Percentiles rank a stretch among this genome's conserved stretches.
Evolutionary conservation across 2,329 filamentous ascomycete genomes (phyloP).

Genomic region (Parasarocladium wereldwijsianum): DNA sequence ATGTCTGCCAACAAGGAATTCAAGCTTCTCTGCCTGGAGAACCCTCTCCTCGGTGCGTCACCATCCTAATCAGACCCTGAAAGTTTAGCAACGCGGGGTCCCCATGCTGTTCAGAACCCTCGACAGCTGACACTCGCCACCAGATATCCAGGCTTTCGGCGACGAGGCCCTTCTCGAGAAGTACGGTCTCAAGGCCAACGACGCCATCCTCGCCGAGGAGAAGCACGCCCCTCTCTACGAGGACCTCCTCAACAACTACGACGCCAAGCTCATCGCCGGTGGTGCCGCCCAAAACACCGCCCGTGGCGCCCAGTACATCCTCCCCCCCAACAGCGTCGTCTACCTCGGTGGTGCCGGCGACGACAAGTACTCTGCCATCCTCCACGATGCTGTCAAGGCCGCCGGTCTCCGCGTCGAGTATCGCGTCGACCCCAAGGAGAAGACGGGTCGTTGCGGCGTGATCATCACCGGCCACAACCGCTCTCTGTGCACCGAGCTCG

Average conservation of each 20-base stretch:
- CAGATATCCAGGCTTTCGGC: slow-evolving; percentile 83
- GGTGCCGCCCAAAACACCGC: slow-evolving; percentile 97
- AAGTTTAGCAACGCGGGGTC: not conserved
- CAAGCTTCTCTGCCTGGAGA: slow-evolving; percentile 86
- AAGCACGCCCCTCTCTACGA: slow-evolving; percentile 86
- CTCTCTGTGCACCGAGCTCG: slow-evolving; percentile 87
- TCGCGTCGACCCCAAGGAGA: slow-evolving; percentile 68
- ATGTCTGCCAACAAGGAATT: slow-evolving; percentile 73
- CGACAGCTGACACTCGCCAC: slow-evolving; percentile 2
- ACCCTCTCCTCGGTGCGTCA: slow-evolving; percentile 75
- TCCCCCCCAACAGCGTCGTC: slow-evolving; percentile 75
- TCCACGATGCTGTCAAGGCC: slow-evolving; percentile 71
- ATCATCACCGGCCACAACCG: slow-evolving; percentile 96
- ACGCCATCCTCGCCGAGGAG: slow-evolving; percentile 90
- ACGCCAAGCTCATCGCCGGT: slow-evolving; percentile 88
- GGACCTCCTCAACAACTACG: slow-evolving; percentile 81
- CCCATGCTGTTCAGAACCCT: not conserved
- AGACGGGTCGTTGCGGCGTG: slow-evolving; percentile 89
- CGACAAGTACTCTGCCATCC: slow-evolving; percentile 87
- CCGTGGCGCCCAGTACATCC: slow-evolving; percentile 90
- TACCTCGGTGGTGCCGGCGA: slow-evolving; percentile 90
- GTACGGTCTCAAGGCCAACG: slow-evolving; percentile 89
- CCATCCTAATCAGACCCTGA: not conserved
- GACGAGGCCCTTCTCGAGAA: slow-evolving; percentile 76
- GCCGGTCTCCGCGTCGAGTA: slow-evolving; percentile 91